A percentile compares a stretch with the other conserved stretches of the same genome.
Conservation (phyloP, 2,329 filamentous ascomycete species). For the Cladosporium sp. region DNA sequence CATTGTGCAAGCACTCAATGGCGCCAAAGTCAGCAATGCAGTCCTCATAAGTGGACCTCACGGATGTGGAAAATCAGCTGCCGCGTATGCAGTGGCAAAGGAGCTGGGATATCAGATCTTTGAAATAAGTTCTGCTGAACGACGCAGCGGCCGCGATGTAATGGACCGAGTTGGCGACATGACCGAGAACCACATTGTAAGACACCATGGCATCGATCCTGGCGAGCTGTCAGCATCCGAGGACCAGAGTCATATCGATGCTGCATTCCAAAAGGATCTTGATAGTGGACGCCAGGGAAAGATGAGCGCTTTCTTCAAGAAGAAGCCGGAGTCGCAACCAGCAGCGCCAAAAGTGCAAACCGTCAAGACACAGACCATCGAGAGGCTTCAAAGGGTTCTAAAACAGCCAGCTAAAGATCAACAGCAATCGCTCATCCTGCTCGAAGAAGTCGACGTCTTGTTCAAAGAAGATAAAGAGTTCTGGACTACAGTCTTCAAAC, state of each 20-base stretch:
- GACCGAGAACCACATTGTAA: constrained; percentile 91
- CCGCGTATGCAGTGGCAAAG: constrained; percentile 86
- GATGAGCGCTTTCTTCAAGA: constrained; percentile 78
- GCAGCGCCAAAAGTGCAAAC: constrained; percentile 29
- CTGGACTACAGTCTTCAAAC: constrained; percentile 75
- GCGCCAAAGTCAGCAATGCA: constrained; percentile 63
- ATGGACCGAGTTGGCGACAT: constrained; percentile 93
- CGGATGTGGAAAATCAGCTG: constrained; percentile 90
- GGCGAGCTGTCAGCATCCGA: constrained; percentile 34
- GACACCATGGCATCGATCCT: constrained; percentile 42
- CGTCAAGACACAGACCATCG: constrained; percentile 26
- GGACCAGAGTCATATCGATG: constrained; percentile 39
- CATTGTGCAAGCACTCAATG: constrained; percentile 35
- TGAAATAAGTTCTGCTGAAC: constrained; percentile 83
- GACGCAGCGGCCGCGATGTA: constrained; percentile 85
- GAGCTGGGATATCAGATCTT: constrained; percentile 93
- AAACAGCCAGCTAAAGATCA: constrained; percentile 54
- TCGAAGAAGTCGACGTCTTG: constrained; percentile 91
- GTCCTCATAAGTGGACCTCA: constrained; percentile 87
- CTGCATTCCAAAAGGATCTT: constrained; percentile 58
- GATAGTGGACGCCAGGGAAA: constrained; percentile 73
- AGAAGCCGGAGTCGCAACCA: constrained; percentile 41
- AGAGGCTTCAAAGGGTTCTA: constrained; percentile 29
- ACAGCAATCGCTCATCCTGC: constrained; percentile 89
- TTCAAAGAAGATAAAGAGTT: constrained; percentile 97